Base-by-base conservation (phyloP, 306 rosid genomes). In the Cucurbita moschata region DNA sequence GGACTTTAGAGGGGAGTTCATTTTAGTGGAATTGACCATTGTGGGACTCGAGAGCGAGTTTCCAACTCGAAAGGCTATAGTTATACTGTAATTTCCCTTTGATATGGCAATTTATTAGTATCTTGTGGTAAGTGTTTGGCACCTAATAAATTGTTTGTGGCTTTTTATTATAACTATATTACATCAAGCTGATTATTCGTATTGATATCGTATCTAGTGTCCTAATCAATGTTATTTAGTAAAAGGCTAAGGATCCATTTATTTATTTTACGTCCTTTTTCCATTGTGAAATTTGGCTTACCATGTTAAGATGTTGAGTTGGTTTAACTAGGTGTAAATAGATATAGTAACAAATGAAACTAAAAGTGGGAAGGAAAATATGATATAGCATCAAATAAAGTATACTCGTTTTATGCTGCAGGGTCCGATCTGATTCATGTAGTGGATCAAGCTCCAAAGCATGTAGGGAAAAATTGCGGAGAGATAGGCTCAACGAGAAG, bases 401-500 rank as follows among this genome's bases (percentile, higher is more conserved):
- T 30, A 26, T 8, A 4, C 58, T 18, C 11, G 8, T 30, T 59
- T 74, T 74, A 21, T 74, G 40, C 13, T 39, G 50, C 86, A 93
- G 98, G 88, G 92, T 77, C 64, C 82, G 94, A 81, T 75, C 89
- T 59, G 98, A 93, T 73, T 80, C 89, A 9, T 75, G 85, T 74
- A 54, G 85, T 82, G 82, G 82, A 71, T 68, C 97, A 57, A 93
- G 89, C 84, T 87, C 97, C 43, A 93, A 93, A 86, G 98, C 98
- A 14, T 90, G 96, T 79, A 80, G 98, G 76, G 98, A 93, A 86
- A 93, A 93, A 90, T 75, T 86, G 82, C 88, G 97, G 30, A 93
- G 98, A 83, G 98, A 90, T 74, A 90, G 82, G 85, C 97, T 93
- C 77, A 93, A 93, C 13, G 98, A 93, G 89, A 93, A 88, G 98